Conservation (phyloP, 2,329 filamentous ascomycete species). For the Beauveria bassiana region DNA sequence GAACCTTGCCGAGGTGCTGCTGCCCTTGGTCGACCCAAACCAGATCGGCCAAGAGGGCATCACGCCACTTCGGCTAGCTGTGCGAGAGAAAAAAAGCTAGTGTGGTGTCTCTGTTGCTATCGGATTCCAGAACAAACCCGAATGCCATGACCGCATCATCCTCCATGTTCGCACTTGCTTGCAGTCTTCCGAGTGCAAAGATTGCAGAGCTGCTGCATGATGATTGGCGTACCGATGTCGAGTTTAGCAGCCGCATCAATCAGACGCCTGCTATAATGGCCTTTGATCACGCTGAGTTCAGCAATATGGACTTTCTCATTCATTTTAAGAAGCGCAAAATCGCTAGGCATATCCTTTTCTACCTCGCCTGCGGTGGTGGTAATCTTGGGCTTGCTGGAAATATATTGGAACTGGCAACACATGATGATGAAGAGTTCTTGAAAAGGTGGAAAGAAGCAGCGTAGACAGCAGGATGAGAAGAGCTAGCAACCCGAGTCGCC, state of each 20-base stretch:
- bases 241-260: background rate
- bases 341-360: background rate
- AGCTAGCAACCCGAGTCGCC: background rate
- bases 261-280: background rate
- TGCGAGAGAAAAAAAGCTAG: background rate
- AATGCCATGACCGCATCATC: background rate
- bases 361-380: background rate
- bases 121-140: background rate
- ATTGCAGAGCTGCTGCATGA: background rate
- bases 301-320: background rate
- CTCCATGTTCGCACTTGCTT: background rate
- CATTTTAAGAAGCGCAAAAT: background rate
- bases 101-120: background rate
- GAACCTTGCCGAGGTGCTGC: background rate
- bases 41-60: too few species aligned
- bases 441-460: background rate
- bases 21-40: background rate
- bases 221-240: background rate
- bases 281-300: background rate
- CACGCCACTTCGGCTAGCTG: background rate
- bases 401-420: background rate
- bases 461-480: background rate
- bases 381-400: background rate
- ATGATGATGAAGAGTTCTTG: background rate
- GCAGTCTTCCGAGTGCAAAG: background rate